Evolutionary conservation across 2,329 filamentous ascomycete species (phyloP).

Genomic region (Xylariaceae sp.): DNA sequence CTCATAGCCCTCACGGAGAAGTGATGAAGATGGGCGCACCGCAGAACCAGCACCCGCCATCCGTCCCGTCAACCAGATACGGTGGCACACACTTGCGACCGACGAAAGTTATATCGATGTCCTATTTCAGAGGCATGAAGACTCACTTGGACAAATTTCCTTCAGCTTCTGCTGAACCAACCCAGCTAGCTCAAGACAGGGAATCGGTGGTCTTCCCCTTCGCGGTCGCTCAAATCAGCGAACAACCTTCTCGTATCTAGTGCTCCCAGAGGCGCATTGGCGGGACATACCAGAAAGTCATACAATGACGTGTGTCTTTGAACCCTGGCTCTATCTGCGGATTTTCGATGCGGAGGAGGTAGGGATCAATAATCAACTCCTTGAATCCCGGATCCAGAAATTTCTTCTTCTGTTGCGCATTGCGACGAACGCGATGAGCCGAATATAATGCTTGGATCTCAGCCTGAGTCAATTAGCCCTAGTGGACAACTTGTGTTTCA

Average conservation of each 20-base stretch:
- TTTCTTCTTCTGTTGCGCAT: constrained; percentile 70
- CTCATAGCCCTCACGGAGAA: not conserved
- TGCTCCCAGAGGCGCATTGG: constrained; percentile 61
- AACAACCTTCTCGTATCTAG: no score
- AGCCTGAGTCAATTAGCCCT: constrained; percentile 41
- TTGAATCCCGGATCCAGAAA: constrained; percentile 67
- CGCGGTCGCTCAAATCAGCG: no score
- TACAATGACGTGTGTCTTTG: constrained; percentile 72
- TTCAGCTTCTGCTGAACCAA: constrained; percentile 67
- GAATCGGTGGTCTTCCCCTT: no score
- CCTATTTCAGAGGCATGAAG: not conserved
- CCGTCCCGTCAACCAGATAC: no score
- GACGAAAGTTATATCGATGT: not conserved
- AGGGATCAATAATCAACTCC: constrained; percentile 72
- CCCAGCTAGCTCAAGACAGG: constrained; percentile 50
- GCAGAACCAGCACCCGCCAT: no score
- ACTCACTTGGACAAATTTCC: constrained; percentile 66
- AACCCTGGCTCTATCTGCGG: constrained; percentile 65
- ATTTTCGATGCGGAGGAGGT: constrained; percentile 67
- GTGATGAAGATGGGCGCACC: no score
- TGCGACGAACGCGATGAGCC: constrained; percentile 71
- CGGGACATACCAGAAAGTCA: constrained; percentile 86
- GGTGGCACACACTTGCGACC: no score
- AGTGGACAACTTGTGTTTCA: not conserved
- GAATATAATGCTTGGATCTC: constrained; percentile 72